These are phyloP conservation scores for Exsudoporus frostii DNA, from an alignment of 768 basidiomycete species.

Conservation along the genomic window DNA sequence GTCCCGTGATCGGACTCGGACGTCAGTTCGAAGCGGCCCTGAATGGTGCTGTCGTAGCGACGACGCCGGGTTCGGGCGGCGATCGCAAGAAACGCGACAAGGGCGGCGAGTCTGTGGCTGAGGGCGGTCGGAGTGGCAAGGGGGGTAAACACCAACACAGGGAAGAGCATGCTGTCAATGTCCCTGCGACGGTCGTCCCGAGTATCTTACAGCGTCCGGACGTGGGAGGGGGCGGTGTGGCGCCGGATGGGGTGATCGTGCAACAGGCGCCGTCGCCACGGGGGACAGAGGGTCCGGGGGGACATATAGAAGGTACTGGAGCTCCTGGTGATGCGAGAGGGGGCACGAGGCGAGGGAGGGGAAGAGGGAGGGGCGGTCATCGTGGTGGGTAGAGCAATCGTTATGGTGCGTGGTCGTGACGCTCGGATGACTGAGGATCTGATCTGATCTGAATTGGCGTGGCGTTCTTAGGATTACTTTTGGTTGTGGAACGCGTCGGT, in stretches of 20 bases:
- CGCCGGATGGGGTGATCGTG: conserved; percentile 4
- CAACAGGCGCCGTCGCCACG: conserved; percentile 12
- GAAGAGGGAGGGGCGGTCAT: conserved; percentile 30
- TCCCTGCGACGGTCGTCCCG: conserved; percentile 4
- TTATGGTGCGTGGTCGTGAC: neutral
- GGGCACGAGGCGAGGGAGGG: conserved; percentile 27
- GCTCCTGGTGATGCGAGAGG: conserved; percentile 17
- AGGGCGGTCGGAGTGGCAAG: neutral
- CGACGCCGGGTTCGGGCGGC: conserved; percentile 17
- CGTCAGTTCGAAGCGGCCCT: conserved; percentile 74
- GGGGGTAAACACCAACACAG: conserved; percentile 20
- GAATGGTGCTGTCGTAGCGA: conserved; percentile 53
- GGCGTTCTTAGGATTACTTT: neutral
- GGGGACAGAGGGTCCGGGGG: conserved; percentile 1
- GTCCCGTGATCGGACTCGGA: conserved; percentile 61
- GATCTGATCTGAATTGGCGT: too few relatives aligned
- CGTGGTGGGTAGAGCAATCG: conserved; percentile 25
- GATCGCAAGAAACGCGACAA: conserved; percentile 38
- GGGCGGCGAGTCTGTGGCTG: conserved; percentile 18
- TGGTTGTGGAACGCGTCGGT: neutral
- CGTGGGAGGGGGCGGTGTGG: neutral
- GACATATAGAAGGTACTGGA: neutral
- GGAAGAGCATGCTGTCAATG: conserved; percentile 2
- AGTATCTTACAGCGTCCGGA: conserved; percentile 29
- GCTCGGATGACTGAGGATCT: too few relatives aligned